A percentile compares a stretch with the other conserved stretches of the same genome.
These are phyloP conservation scores for Vanrija pseudolonga DNA, from an alignment of 1,284 basidiomycete species.

Conservation along the genomic window DNA sequence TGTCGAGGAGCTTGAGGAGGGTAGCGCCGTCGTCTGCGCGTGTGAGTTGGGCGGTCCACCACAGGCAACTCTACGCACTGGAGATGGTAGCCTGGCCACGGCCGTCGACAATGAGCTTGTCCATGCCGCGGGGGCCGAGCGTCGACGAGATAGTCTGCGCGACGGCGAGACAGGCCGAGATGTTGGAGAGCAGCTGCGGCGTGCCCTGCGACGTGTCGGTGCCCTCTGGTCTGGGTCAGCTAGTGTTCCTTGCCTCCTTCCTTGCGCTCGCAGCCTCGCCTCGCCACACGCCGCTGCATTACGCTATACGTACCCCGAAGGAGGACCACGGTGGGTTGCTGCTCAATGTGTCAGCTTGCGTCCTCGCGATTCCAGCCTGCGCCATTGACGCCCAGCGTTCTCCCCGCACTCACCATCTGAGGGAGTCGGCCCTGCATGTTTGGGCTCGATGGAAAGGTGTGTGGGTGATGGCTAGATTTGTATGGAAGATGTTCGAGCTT, in stretches of 20 bases:
- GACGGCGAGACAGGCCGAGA: slow-evolving; percentile 88
- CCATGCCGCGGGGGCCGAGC: slow-evolving; percentile 98
- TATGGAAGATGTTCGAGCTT: slow-evolving; percentile 1
- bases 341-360: slow-evolving; percentile 14
- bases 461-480: background rate
- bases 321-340: slow-evolving; percentile 95
- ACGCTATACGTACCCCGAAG: slow-evolving; percentile 55
- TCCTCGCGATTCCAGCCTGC: background rate
- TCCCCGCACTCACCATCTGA: slow-evolving; percentile 37
- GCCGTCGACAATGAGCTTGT: slow-evolving; percentile 86
- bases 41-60: slow-evolving; percentile 4
- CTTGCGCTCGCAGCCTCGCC: background rate
- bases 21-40: slow-evolving; percentile 83
- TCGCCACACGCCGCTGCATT: too few species aligned
- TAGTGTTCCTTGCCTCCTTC: background rate
- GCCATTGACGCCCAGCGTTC: too few species aligned
- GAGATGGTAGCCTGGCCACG: slow-evolving; percentile 96
- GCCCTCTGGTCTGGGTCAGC: slow-evolving; percentile 61
- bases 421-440: slow-evolving; percentile 47
- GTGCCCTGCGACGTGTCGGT: slow-evolving; percentile 96
- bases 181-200: slow-evolving; percentile 90
- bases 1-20: slow-evolving; percentile 93
- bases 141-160: slow-evolving; percentile 87
- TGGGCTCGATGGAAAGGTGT: slow-evolving; percentile 5
- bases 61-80: slow-evolving; percentile 48